These are phyloP conservation scores for Haberlea rhodopensis DNA, from an alignment of 257 asterid species.

Conservation along the genomic window DNA sequence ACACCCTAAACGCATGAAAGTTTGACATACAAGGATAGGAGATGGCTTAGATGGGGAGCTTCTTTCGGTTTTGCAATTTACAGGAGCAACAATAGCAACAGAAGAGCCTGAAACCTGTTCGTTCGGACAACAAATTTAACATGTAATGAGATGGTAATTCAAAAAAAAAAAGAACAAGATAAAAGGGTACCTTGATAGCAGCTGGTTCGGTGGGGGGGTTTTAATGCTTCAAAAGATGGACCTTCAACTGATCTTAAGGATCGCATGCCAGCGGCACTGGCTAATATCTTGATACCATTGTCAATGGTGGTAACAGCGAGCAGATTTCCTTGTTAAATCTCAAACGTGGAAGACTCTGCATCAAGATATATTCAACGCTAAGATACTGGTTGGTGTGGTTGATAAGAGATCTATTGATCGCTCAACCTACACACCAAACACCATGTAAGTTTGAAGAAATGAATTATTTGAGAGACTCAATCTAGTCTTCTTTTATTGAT, in stretches of 20 bases:
- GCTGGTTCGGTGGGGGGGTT: constrained; percentile 89
- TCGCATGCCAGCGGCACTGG: constrained; percentile 81
- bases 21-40: constrained; percentile 65
- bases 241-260: constrained; percentile 65
- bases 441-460: too few relatives aligned
- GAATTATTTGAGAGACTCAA: too few relatives aligned
- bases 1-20: constrained; percentile 21
- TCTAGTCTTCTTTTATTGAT: too few relatives aligned
- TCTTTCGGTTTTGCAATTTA: constrained; percentile 80
- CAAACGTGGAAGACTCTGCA: constrained; percentile 84
- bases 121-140: too few relatives aligned
- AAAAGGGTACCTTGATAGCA: too few relatives aligned
- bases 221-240: constrained; percentile 75
- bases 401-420: too few relatives aligned
- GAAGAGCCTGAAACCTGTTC: constrained; percentile 80
- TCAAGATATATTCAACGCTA: constrained; percentile 18
- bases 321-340: constrained; percentile 87
- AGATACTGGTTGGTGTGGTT: too few relatives aligned
- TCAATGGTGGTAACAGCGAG: constrained; percentile 94
- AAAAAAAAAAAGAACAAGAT: too few relatives aligned
- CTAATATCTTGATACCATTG: too few relatives aligned
- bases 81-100: constrained; percentile 68
- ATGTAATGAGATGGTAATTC: too few relatives aligned
- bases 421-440: too few relatives aligned
- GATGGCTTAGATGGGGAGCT: constrained; percentile 94